Base-by-base conservation (phyloP, 148 eudicot species). In the Amaranthus cruentus region DNA sequence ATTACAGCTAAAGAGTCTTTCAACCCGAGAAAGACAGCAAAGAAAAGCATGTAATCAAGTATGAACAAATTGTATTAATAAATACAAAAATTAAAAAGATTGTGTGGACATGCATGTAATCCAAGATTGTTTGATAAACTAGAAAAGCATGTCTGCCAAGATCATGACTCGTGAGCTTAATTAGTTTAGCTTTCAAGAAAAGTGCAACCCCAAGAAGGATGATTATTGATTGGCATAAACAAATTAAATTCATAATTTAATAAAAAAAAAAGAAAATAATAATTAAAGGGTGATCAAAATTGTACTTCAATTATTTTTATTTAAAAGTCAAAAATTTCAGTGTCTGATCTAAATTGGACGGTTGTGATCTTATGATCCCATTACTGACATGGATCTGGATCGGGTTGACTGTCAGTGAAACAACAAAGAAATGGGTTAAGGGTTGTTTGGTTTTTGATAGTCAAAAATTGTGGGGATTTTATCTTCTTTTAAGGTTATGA, bases 281-380 rank as follows among this genome's bases (percentile, higher is more conserved):
- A 28, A 28, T 28, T 28, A 28, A 28, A 28, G 38, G 38, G 38
- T 2, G 38, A 28, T 28, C 38, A 28, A 28, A 28, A 28, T 28
- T 28, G 38, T 28, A 28, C 38, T 28, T 28, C 1, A 28, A 28
- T 28, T 28, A 28, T 28, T 28, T 0, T 28, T 58, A 47, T 69
- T 73, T 82, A 85, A 82, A 88, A 87, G 92, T 90, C 96, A 88
- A 90, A 71, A 81, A 73, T 79, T 80, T 66, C 68, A 82, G 77
- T 86, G 92, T 85, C 86, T 75, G 83, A 84, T 84, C 66, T 82
- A 14, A 83, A 71, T 82, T 86, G 92, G 86, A 80, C 65, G 88
- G 77, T 80, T 80, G 75, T 86, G 86, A 83, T 88, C 77, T 79
- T 75, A 76, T 71, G 81, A 74, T 61, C 80, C 83, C 71, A 80